Conservation (phyloP, 345 rosid species). For the Salix brachista region DNA sequence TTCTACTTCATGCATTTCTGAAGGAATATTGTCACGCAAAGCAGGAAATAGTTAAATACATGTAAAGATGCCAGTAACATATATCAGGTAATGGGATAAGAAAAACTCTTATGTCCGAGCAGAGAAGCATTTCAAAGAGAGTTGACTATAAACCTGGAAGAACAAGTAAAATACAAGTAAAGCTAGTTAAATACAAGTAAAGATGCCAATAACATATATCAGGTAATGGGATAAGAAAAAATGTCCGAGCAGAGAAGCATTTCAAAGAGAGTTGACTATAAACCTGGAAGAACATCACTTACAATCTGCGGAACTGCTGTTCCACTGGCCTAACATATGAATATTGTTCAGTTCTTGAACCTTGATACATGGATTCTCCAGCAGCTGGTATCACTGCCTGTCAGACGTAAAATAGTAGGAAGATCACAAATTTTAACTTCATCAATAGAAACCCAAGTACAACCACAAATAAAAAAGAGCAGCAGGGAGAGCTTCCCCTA, state of each 20-base stretch:
- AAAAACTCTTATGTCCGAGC: too few species aligned
- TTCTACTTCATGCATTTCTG: too few species aligned
- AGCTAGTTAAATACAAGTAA: too few species aligned
- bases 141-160: too few species aligned
- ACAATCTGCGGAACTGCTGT: slow-evolving; percentile 62
- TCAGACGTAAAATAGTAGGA: slow-evolving; percentile 3
- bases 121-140: too few species aligned
- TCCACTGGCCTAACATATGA: slow-evolving; percentile 42
- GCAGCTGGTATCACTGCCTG: slow-evolving; percentile 53
- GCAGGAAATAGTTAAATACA: too few species aligned
- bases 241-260: not conserved
- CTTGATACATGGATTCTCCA: slow-evolving; percentile 39
- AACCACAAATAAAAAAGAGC: not conserved
- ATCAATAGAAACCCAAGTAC: not conserved
- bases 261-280: not conserved
- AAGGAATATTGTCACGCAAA: too few species aligned
- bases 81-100: too few species aligned
- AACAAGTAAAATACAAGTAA: too few species aligned
- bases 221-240: too few species aligned
- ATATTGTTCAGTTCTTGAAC: slow-evolving; percentile 42
- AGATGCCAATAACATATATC: too few species aligned
- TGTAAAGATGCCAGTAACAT: too few species aligned
- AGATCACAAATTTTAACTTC: not conserved
- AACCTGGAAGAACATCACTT: slow-evolving; percentile 15
- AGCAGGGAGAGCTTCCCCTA: not conserved